Evolutionary conservation across 306 rosid genomes (phyloP).

Genomic region (Fagus sylvatica): DNA sequence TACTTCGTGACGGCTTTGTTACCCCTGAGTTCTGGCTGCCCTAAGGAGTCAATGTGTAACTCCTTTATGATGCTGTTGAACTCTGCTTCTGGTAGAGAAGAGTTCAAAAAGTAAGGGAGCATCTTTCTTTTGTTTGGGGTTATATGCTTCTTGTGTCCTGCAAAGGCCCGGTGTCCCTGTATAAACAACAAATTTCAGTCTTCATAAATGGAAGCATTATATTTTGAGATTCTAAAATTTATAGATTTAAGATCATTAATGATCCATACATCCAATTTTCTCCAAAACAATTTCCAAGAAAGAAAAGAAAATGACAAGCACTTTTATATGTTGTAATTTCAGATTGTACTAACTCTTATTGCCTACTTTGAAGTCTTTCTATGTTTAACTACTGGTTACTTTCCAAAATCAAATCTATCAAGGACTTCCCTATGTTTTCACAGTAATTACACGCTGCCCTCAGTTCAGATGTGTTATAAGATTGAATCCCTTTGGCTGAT

Average conservation of each 20-base stretch:
- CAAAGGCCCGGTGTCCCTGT: conserved; percentile 89
- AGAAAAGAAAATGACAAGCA: neutral
- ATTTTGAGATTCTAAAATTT: neutral
- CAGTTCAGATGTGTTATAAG: neutral
- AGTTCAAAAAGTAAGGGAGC: conserved; percentile 69
- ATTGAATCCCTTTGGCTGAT: neutral
- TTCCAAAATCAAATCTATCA: neutral
- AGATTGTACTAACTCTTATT: neutral
- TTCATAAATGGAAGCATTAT: conserved; percentile 2
- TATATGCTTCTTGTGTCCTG: conserved; percentile 89
- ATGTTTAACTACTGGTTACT: neutral
- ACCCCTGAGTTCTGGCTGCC: conserved; percentile 76
- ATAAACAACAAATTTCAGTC: conserved; percentile 20
- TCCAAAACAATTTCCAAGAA: neutral
- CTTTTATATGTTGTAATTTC: neutral
- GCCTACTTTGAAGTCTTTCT: neutral
- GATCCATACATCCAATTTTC: neutral
- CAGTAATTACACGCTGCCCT: neutral
- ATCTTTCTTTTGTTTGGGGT: conserved; percentile 96
- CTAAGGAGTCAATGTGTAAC: conserved; percentile 75
- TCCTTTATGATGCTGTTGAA: conserved; percentile 63
- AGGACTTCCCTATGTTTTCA: neutral
- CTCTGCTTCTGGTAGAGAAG: conserved; percentile 70
- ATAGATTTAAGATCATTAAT: neutral
- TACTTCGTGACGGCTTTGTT: conserved; percentile 76